Conservation (phyloP, 192 early-diverging fungal species). For the Coemansia sp. region DNA sequence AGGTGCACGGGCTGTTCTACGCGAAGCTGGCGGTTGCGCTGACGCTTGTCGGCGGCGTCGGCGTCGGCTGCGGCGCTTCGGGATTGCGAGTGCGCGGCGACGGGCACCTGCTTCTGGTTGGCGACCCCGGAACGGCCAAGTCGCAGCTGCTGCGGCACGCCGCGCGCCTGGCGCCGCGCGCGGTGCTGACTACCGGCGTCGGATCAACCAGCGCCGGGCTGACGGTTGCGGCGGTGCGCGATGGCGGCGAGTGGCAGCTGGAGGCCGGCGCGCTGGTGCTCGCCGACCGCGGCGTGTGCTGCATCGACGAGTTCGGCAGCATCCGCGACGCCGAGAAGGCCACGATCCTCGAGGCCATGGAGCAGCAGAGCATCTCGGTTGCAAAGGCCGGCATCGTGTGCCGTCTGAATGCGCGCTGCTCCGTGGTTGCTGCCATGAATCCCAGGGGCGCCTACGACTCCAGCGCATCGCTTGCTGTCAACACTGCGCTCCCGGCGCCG, state of each 20-base stretch:
- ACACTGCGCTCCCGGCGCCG: conserved; percentile 96
- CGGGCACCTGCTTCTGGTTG: conserved; percentile 93
- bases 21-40: conserved; percentile 93
- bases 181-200: conserved; percentile 84
- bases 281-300: conserved; percentile 81
- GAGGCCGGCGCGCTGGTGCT: conserved; percentile 85
- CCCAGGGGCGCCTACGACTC: conserved; percentile 82
- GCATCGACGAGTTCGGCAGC: conserved; percentile 91
- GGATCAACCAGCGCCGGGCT: conserved; percentile 83
- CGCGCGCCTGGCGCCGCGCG: conserved; percentile 81
- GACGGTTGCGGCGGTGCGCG: conserved; percentile 79
- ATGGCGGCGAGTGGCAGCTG: conserved; percentile 83
- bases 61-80: conserved; percentile 80
- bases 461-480: conserved; percentile 88
- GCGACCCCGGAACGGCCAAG: conserved; percentile 87
- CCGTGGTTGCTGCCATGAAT: conserved; percentile 80
- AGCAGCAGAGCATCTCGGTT: conserved; percentile 86
- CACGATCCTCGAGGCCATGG: conserved; percentile 94
- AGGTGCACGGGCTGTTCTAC: conserved; percentile 96
- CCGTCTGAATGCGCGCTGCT: conserved; percentile 78
- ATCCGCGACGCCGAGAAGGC: conserved; percentile 88
- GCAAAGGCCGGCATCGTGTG: conserved; percentile 88
- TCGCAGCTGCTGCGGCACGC: conserved; percentile 85
- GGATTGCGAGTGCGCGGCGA: conserved; percentile 95
- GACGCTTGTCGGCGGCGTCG: conserved; percentile 91